Conservation (phyloP, 495 filamentous ascomycete genomes). For the Haplographium delicatum region DNA sequence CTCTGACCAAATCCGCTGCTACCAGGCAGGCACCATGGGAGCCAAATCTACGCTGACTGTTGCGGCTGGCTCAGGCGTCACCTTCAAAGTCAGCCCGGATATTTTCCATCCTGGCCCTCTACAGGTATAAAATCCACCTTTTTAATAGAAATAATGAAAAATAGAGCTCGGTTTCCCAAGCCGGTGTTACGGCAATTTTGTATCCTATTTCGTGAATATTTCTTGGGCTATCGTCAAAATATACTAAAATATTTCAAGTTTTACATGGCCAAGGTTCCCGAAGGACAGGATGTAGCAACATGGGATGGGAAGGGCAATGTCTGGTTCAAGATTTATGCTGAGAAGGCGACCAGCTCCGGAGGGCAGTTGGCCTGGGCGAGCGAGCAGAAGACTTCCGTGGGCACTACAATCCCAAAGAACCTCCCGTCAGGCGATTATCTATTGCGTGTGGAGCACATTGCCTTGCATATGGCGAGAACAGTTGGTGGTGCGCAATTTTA, state of each 20-base stretch:
- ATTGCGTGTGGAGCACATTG: neutral
- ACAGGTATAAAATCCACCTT: no score
- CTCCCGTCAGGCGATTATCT: neutral
- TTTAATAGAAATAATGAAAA: no score
- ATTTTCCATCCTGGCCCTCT: constrained; percentile 56
- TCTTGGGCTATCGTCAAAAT: no score
- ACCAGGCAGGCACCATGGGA: neutral
- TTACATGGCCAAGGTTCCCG: constrained; percentile 49
- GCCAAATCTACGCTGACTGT: constrained; percentile 26
- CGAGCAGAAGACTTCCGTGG: neutral
- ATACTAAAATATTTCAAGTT: no score
- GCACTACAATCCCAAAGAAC: neutral
- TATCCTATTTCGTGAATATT: no score
- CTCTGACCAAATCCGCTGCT: neutral
- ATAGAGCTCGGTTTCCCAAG: no score
- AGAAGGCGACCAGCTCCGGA: constrained; percentile 30
- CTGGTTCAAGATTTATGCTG: constrained; percentile 49
- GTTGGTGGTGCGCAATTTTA: neutral
- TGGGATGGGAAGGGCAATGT: constrained; percentile 48
- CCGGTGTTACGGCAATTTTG: no score
- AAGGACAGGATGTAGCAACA: constrained; percentile 31
- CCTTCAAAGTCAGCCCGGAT: constrained; percentile 40
- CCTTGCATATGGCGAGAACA: neutral
- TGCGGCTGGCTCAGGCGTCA: constrained; percentile 45
- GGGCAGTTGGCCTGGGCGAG: neutral